Conservation (phyloP, 768 basidiomycete species). For the Rhodotorula kratochvilovae region DNA sequence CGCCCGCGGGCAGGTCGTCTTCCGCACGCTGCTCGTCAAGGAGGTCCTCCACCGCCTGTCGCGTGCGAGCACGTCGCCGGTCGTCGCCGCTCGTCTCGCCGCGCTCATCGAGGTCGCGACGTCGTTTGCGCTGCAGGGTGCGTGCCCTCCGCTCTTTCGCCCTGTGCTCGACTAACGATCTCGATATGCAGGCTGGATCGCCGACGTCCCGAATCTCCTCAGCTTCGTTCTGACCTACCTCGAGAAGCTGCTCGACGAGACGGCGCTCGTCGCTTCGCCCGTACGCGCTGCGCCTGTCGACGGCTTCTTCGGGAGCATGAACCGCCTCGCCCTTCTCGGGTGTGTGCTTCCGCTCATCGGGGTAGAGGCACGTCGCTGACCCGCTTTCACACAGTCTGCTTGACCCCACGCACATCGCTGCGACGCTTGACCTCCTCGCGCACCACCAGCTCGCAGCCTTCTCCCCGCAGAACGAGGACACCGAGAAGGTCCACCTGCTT, state of each 20-base stretch:
- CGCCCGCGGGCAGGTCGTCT: conserved; percentile 1
- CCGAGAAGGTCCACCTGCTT: not conserved
- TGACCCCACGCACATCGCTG: not conserved
- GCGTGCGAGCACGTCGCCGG: conserved; percentile 1
- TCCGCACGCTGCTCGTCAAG: conserved; percentile 3
- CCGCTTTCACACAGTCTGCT: not conserved
- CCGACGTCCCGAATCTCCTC: not conserved
- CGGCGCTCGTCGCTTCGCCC: not conserved
- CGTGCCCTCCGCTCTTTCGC: not conserved
- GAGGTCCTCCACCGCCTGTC: not conserved
- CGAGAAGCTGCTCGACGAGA: conserved; percentile 19
- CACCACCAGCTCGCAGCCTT: conserved; percentile 15
- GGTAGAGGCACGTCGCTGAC: no score
- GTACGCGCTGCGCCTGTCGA: not conserved
- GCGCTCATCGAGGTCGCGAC: conserved; percentile 3
- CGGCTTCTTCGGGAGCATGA: not conserved
- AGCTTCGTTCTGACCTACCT: not conserved
- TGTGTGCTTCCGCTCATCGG: not conserved
- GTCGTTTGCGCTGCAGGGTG: not conserved
- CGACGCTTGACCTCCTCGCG: not conserved
- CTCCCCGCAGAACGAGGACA: not conserved
- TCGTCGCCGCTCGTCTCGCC: not conserved
- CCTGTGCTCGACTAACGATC: not conserved
- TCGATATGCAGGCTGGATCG: conserved; percentile 1
- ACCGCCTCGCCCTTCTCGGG: conserved; percentile 11